Percentiles rank a stretch among this genome's conserved stretches.
Evolutionary conservation across 2,329 filamentous ascomycete genomes (phyloP).

Genomic region (Periglandula ipomoeae): DNA sequence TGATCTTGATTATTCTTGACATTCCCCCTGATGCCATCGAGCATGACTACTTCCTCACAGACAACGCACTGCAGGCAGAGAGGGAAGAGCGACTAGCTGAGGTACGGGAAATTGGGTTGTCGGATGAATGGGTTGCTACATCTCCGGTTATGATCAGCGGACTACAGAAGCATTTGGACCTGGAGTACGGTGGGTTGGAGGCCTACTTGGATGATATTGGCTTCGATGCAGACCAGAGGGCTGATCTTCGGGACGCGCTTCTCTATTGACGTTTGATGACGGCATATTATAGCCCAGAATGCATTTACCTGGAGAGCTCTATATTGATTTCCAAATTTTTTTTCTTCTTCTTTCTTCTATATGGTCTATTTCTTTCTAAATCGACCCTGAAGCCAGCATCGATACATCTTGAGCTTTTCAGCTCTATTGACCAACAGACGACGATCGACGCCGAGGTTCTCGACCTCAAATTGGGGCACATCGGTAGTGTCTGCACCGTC

Average conservation of each 20-base stretch:
- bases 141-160: slow-evolving; percentile 52
- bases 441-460: slow-evolving; percentile 75
- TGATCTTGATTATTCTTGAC: slow-evolving; percentile 56
- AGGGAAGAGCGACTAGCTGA: slow-evolving; percentile 56
- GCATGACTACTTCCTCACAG: slow-evolving; percentile 63
- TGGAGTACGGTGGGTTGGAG: slow-evolving; percentile 56
- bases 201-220: slow-evolving; percentile 57
- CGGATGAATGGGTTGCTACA: slow-evolving; percentile 63
- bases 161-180: slow-evolving; percentile 48
- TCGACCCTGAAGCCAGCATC: slow-evolving; percentile 86
- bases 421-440: slow-evolving; percentile 88
- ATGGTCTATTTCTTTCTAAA: slow-evolving; percentile 57
- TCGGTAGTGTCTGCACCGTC: slow-evolving; percentile 18
- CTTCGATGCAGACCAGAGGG: slow-evolving; percentile 36
- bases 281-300: background rate
- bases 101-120: slow-evolving; percentile 60
- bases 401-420: slow-evolving; percentile 91
- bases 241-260: slow-evolving; percentile 30
- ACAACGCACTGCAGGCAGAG: slow-evolving; percentile 49
- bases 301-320: background rate
- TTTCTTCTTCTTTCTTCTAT: background rate
- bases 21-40: slow-evolving; percentile 52
- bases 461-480: slow-evolving; percentile 52
- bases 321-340: background rate
- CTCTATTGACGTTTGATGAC: slow-evolving; percentile 24